Percentiles rank a stretch among this genome's conserved stretches.
phyloP scores from a whole-genome alignment of 2,329 filamentous ascomycete genomes.

The Aspergillus spinulosporus region DNA sequence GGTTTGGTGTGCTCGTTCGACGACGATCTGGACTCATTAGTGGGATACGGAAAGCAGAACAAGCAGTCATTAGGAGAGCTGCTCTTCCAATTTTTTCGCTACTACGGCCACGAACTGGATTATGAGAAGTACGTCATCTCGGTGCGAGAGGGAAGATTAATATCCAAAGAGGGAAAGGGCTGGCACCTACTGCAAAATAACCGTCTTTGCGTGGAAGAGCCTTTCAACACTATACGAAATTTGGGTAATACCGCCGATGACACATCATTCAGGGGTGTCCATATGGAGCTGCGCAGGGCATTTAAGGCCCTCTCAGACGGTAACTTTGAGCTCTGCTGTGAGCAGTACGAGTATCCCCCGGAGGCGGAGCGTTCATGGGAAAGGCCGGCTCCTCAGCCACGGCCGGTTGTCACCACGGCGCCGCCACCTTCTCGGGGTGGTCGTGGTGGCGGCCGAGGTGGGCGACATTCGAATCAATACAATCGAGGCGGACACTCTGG shows the following conservation, averaged over 20 bases:
- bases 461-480: constrained; percentile 50
- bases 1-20: constrained; percentile 76
- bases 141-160: constrained; percentile 73
- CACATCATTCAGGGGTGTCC: constrained; percentile 86
- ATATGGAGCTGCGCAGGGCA: constrained; percentile 83
- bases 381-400: constrained; percentile 58
- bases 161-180: constrained; percentile 81
- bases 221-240: constrained; percentile 87
- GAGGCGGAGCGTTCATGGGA: constrained; percentile 67
- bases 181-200: constrained; percentile 83
- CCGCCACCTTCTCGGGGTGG: constrained; percentile 48
- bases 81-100: constrained; percentile 93
- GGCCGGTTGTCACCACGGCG: constrained; percentile 51
- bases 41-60: constrained; percentile 74
- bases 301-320: constrained; percentile 78
- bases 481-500: constrained; percentile 50
- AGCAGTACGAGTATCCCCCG: constrained; percentile 83
- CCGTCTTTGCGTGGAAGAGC: constrained; percentile 90
- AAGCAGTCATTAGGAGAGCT: constrained; percentile 79
- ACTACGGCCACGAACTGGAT: constrained; percentile 90
- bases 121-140: constrained; percentile 84
- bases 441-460: constrained; percentile 52
- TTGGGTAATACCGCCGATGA: constrained; percentile 96
- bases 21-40: constrained; percentile 75
- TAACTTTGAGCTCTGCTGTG: constrained; percentile 79